Base-by-base conservation (phyloP, 1,139 yeast species). In the Nadsonia commutata region DNA sequence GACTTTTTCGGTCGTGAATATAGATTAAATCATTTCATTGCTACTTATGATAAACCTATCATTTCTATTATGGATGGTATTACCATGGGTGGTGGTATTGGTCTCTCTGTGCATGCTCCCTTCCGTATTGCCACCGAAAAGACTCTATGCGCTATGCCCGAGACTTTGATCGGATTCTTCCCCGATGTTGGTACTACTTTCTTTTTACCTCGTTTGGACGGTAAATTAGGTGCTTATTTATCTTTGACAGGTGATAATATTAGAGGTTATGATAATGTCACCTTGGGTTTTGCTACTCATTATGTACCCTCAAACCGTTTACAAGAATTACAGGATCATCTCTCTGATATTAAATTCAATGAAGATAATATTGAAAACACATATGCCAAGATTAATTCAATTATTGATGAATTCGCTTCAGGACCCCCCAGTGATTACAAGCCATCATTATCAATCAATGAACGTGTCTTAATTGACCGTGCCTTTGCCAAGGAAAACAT, bases 61-160 rank as follows among this genome's bases (percentile, higher is more conserved):
- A 78, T 90, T 18, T 71, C 95, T 1, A 58, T 86, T 39, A 80
- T 83, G 78, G 80, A 90, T 57, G 97, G 97, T 23, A 85, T 90
- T 55, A 85, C 93, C 36, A 85, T 90, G 95, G 98, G 98, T 45
- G 98, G 98, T 44, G 98, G 98, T 53, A 95, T 85, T 38, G 98
- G 98, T 2, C 67, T 90, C 45, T 72, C 90, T 0, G 80, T 84
- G 38, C 97, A 93, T 62, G 82, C 88, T n/a, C 94, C 96, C 2
- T 88, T 88, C 69, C 75, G 98, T 58, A 69, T 90, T 41, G 94
- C 93, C 11, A 84, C 95, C 36, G 97, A 90, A 56, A 74, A 74
- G 56, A 88, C 97, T 18, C 72, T 79, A 57, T 74, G 88, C 64
- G 95, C 97, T 48, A 93, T 90, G 98, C 98, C 98, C 4, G 98